Evolutionary conservation across 2,329 filamentous ascomycete species (phyloP).

Genomic region (Diaporthe sp.): DNA sequence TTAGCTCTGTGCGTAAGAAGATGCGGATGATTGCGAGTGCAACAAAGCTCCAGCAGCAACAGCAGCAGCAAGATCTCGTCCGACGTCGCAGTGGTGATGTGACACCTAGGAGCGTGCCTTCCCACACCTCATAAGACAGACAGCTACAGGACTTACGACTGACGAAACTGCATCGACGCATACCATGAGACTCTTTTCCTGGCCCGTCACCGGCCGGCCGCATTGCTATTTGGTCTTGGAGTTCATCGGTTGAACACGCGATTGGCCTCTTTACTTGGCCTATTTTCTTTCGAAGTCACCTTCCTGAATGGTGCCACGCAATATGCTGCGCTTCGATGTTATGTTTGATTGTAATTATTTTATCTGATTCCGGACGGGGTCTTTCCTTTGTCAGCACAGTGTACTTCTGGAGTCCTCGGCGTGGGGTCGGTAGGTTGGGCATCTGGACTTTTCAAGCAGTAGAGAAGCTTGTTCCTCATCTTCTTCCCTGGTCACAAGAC

Average conservation of each 20-base stretch:
- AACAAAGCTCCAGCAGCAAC: slow-evolving; percentile 63
- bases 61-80: slow-evolving; percentile 58
- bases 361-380: not conserved
- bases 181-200: slow-evolving; percentile 3
- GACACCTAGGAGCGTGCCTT: slow-evolving; percentile 68
- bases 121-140: slow-evolving; percentile 56
- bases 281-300: not conserved
- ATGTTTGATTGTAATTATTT: slow-evolving; percentile 29
- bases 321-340: not conserved
- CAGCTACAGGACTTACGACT: slow-evolving; percentile 46
- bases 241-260: slow-evolving; percentile 9
- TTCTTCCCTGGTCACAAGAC: slow-evolving; percentile 11
- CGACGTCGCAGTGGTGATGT: slow-evolving; percentile 69
- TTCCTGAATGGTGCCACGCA: not conserved
- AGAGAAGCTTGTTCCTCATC: slow-evolving; percentile 20
- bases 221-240: slow-evolving; percentile 22
- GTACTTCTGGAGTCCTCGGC: slow-evolving; percentile 29
- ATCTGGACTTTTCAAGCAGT: slow-evolving; percentile 22
- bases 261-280: not conserved
- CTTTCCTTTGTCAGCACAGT: slow-evolving; percentile 24
- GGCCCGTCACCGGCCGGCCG: not conserved
- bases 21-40: slow-evolving; percentile 72
- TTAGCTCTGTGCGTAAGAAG: slow-evolving; percentile 71
- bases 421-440: slow-evolving; percentile 8
- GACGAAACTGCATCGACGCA: slow-evolving; percentile 48